Evolutionary conservation across 345 rosid species (phyloP).

Genomic region (Lepidium africanum): DNA sequence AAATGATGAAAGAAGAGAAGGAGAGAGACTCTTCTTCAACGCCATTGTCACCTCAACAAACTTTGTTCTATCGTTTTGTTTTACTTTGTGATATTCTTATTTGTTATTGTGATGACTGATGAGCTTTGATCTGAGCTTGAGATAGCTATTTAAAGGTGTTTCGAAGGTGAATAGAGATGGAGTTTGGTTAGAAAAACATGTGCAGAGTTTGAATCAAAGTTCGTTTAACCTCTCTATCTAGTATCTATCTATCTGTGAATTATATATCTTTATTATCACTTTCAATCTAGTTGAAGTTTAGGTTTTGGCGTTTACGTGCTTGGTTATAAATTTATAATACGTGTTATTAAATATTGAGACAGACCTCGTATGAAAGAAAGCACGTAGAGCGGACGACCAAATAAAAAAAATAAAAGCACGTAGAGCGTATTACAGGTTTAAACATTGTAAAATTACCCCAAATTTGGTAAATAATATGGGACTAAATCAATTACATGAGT

Average conservation of each 20-base stretch:
- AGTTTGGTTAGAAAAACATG: neutral
- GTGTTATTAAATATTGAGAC: neutral
- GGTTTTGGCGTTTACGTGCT: slow-evolving; percentile 9
- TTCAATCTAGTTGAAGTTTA: slow-evolving; percentile 16
- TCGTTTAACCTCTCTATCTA: slow-evolving; percentile 7
- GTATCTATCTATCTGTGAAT: neutral
- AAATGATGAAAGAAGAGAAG: slow-evolving; percentile 1
- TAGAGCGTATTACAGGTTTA: too few species aligned
- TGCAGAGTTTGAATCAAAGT: neutral
- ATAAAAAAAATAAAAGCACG: too few species aligned
- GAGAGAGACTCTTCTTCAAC: neutral
- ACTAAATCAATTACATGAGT: too few species aligned
- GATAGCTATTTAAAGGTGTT: neutral
- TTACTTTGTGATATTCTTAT: neutral
- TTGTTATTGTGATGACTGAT: neutral
- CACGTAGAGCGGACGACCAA: too few species aligned
- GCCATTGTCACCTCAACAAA: neutral
- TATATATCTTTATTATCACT: neutral
- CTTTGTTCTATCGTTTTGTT: neutral
- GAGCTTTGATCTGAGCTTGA: neutral
- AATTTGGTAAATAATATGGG: too few species aligned
- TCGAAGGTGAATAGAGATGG: neutral
- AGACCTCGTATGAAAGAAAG: too few species aligned
- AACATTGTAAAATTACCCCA: neutral
- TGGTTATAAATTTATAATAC: neutral